Evolutionary conservation across 75 land plant species (phyloP).

Genomic region (Adiantum capillusveneris): DNA sequence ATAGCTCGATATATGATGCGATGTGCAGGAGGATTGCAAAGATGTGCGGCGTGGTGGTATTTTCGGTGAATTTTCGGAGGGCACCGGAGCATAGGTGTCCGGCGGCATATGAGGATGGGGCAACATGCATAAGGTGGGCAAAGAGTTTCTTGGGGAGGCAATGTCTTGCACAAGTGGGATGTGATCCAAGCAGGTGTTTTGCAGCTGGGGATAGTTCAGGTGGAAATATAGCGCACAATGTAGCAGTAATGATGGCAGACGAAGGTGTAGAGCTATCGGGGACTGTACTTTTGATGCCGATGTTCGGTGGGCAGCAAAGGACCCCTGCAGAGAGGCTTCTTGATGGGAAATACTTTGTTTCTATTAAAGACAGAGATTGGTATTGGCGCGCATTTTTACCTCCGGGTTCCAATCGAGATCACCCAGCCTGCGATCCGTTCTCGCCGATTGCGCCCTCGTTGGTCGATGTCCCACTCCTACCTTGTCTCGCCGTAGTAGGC

Average conservation of each 20-base stretch:
- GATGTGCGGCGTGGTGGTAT: constrained; percentile 53
- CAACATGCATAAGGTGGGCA: constrained; percentile 64
- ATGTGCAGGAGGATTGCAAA: constrained; percentile 69
- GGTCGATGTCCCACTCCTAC: constrained; percentile 44
- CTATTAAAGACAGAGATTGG: constrained; percentile 69
- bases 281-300: constrained; percentile 59
- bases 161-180: constrained; percentile 43
- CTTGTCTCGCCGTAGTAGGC: constrained; percentile 62
- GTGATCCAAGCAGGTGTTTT: constrained; percentile 24
- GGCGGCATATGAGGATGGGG: constrained; percentile 76
- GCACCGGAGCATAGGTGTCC: constrained; percentile 75
- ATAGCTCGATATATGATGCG: constrained; percentile 65
- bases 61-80: constrained; percentile 83
- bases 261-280: constrained; percentile 46
- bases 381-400: constrained; percentile 89
- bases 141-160: constrained; percentile 11
- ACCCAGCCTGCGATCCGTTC: constrained; percentile 84
- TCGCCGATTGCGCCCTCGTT: constrained; percentile 36
- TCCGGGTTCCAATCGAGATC: constrained; percentile 59
- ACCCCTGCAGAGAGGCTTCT: constrained; percentile 60
- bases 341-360: constrained; percentile 78
- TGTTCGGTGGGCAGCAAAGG: constrained; percentile 72
- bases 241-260: constrained; percentile 46
- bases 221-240: constrained; percentile 89
- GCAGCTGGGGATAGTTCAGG: constrained; percentile 87